phyloP scores from a whole-genome alignment of 2,329 filamentous ascomycete species.

The Pyricularia pennisetigena region DNA sequence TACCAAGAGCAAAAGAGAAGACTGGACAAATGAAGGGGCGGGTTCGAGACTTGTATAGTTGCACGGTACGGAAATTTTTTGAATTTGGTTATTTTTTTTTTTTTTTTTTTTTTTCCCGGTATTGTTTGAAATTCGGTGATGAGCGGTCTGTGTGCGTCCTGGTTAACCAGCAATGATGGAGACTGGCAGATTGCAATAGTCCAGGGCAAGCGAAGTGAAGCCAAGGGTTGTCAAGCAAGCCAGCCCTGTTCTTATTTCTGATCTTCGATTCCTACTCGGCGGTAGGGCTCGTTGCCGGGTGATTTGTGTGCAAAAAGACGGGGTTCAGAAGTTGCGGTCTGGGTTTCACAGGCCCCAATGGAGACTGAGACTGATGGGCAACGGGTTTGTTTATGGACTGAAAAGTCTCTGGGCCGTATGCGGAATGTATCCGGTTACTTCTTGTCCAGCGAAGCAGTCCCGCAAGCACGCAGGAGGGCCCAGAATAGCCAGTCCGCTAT shows the following conservation, averaged over 20 bases:
- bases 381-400: slow-evolving; percentile 1
- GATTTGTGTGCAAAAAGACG: not conserved
- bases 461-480: not conserved
- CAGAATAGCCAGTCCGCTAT: slow-evolving; percentile 3
- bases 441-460: not conserved
- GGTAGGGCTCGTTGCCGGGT: slow-evolving; percentile 3
- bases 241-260: not conserved
- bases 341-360: not conserved
- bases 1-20: not conserved
- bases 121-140: not conserved
- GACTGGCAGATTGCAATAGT: not conserved
- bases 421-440: not conserved
- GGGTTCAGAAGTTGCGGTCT: slow-evolving; percentile 6
- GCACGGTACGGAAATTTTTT: not conserved
- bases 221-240: not conserved
- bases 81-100: not conserved
- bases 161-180: not conserved
- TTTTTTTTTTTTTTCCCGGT: not conserved
- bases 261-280: not conserved
- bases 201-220: slow-evolving; percentile 1
- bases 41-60: not conserved
- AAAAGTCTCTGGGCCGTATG: not conserved
- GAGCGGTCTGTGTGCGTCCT: not conserved
- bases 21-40: not conserved
- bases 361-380: slow-evolving; percentile 1